Conservation (phyloP, 2,329 filamentous ascomycete species). For the Thyridium curvatum region DNA sequence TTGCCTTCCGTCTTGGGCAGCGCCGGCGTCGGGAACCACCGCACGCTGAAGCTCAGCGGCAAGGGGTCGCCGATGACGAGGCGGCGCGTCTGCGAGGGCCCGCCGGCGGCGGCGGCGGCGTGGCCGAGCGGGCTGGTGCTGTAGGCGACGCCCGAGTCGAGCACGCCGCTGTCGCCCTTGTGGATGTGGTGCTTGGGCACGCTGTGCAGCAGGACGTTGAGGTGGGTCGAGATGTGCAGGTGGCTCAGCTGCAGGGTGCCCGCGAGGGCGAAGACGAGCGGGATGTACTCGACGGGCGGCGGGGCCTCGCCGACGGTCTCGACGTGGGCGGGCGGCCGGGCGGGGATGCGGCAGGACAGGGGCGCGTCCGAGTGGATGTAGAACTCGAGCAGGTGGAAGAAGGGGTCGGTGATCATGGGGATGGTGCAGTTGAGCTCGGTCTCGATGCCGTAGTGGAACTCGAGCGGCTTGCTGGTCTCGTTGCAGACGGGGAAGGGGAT, state of each 20-base stretch:
- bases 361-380: slow-evolving; percentile 97
- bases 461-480: slow-evolving; percentile 76
- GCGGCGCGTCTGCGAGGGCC: slow-evolving; percentile 37
- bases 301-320: slow-evolving; percentile 47
- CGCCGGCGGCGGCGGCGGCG: slow-evolving; percentile 37
- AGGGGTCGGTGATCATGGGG: slow-evolving; percentile 66
- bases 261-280: slow-evolving; percentile 80
- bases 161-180: slow-evolving; percentile 64
- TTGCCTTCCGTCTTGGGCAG: slow-evolving; percentile 62
- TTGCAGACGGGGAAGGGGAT: slow-evolving; percentile 86
- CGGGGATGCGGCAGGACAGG: slow-evolving; percentile 81
- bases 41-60: slow-evolving; percentile 70
- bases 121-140: slow-evolving; percentile 67
- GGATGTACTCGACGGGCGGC: slow-evolving; percentile 60
- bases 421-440: slow-evolving; percentile 80
- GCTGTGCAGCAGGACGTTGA: slow-evolving; percentile 82
- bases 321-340: slow-evolving; percentile 57
- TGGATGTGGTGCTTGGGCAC: slow-evolving; percentile 55
- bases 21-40: slow-evolving; percentile 76
- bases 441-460: slow-evolving; percentile 81
- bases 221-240: slow-evolving; percentile 80
- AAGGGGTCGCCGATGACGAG: slow-evolving; percentile 85
- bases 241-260: slow-evolving; percentile 86
- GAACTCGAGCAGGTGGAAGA: slow-evolving; percentile 90
- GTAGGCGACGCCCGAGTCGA: slow-evolving; percentile 85